Conservation (phyloP, 768 basidiomycete genomes). For the Psilocybe sp. region DNA sequence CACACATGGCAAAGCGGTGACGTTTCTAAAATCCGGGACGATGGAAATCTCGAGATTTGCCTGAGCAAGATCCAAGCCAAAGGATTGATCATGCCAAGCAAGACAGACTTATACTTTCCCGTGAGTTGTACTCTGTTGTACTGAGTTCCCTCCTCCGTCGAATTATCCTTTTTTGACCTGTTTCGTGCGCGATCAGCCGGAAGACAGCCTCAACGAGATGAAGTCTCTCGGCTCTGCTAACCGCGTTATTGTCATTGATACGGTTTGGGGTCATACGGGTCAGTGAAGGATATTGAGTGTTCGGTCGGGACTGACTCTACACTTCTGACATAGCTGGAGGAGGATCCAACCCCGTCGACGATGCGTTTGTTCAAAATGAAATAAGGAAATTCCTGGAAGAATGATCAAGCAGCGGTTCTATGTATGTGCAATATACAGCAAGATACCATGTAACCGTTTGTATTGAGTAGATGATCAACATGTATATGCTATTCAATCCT, state of each 20-base stretch:
- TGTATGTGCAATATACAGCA: too few species aligned
- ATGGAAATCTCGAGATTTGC: constrained; percentile 38
- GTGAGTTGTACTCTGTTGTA: constrained; percentile 28
- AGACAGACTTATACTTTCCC: constrained; percentile 58
- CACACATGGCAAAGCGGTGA: constrained; percentile 52
- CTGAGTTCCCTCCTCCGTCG: neutral
- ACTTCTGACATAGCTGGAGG: constrained; percentile 34
- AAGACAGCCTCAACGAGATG: constrained; percentile 50
- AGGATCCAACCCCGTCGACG: constrained; percentile 35
- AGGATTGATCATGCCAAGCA: constrained; percentile 56
- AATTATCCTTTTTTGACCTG: neutral
- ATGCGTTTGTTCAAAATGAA: constrained; percentile 36
- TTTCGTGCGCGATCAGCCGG: constrained; percentile 33
- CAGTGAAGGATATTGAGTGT: too few species aligned
- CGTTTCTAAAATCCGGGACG: constrained; percentile 41
- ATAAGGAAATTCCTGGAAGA: constrained; percentile 45
- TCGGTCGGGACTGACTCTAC: neutral
- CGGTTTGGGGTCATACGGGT: constrained; percentile 60
- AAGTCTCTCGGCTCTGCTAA: constrained; percentile 36
- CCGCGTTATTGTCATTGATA: constrained; percentile 49
- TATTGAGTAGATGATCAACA: too few species aligned
- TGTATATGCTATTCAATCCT: too few species aligned
- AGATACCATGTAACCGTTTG: too few species aligned
- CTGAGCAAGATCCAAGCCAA: constrained; percentile 44
- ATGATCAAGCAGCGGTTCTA: neutral